phyloP scores from a whole-genome alignment of 768 basidiomycete genomes.

The Naganishia friedmannii region DNA sequence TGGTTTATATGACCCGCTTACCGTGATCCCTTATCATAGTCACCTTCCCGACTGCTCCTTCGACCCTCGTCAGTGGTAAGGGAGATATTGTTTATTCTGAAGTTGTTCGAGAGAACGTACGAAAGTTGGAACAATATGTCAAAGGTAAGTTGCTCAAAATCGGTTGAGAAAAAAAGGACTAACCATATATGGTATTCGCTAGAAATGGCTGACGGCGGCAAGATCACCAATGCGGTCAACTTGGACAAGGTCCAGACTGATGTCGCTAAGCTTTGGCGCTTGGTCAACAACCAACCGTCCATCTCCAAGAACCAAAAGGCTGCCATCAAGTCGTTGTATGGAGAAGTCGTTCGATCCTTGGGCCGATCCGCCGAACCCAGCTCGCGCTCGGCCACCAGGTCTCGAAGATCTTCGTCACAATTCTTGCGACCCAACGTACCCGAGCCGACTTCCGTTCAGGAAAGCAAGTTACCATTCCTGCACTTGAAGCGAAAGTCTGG shows the following conservation, averaged over 20 bases:
- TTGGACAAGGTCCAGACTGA: constrained; percentile 98
- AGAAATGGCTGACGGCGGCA: constrained; percentile 94
- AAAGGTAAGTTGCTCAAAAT: constrained; percentile 39
- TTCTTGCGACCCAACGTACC: constrained; percentile 85
- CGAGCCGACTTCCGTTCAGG: constrained; percentile 65
- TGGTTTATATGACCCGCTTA: background rate
- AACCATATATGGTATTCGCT: constrained; percentile 51
- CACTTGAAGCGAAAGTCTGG: constrained; percentile 97
- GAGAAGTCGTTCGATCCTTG: constrained; percentile 90
- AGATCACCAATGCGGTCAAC: constrained; percentile 80
- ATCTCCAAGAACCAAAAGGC: constrained; percentile 93
- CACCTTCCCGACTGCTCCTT: constrained; percentile 96
- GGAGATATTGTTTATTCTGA: constrained; percentile 94
- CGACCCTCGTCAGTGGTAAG: constrained; percentile 86
- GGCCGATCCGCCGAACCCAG: constrained; percentile 67
- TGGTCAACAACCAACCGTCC: constrained; percentile 93
- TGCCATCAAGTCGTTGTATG: constrained; percentile 67
- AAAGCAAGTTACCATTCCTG: constrained; percentile 87
- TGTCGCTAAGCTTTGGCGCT: constrained; percentile 92
- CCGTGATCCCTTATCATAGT: constrained; percentile 49
- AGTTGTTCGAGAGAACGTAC: constrained; percentile 90
- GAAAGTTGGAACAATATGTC: constrained; percentile 93
- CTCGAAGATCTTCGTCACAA: constrained; percentile 87
- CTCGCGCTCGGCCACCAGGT: constrained; percentile 60
- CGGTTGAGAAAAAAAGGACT: background rate